Conservation (phyloP, 1,284 basidiomycete genomes). For the Ceratobasidium sp. region DNA sequence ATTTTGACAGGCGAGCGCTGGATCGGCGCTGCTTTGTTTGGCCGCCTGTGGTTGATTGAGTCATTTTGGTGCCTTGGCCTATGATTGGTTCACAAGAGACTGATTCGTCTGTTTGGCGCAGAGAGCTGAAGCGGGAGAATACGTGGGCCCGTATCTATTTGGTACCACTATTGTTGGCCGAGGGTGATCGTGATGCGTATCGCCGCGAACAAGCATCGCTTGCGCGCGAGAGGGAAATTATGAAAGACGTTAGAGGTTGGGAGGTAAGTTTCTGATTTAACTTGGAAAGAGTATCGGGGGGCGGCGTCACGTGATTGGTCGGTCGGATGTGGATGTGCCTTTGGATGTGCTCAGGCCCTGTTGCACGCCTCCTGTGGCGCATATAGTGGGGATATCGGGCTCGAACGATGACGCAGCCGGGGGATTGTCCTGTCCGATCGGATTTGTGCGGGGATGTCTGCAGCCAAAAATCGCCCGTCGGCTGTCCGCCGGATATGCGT, state of each 20-base stretch:
- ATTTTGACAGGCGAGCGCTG: constrained; percentile 26
- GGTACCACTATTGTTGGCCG: constrained; percentile 88
- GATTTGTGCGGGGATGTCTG: constrained; percentile 10
- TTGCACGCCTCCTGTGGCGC: constrained; percentile 31
- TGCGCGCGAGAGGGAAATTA: constrained; percentile 86
- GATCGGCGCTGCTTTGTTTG: constrained; percentile 35
- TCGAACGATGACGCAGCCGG: neutral
- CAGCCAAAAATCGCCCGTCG: neutral
- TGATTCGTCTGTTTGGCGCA: constrained; percentile 50
- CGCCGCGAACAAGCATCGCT: constrained; percentile 80
- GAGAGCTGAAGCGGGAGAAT: constrained; percentile 92
- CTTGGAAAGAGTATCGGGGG: neutral
- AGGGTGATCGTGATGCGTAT: constrained; percentile 90
- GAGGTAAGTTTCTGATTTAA: constrained; percentile 67
- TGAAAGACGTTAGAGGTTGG: constrained; percentile 95
- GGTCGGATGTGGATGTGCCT: constrained; percentile 24
- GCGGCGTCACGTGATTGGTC: neutral
- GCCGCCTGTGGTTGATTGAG: constrained; percentile 31
- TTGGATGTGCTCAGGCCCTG: neutral
- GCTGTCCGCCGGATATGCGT: neutral
- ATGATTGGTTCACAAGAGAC: neutral
- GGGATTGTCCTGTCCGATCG: neutral
- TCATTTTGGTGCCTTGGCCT: constrained; percentile 20
- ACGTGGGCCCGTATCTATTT: constrained; percentile 96
- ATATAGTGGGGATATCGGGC: constrained; percentile 22